Evolutionary conservation across 176 grass and related monocot species (phyloP), one percentile per base, ranked within the genome.

Genomic region (Aegilops longissima): DNA sequence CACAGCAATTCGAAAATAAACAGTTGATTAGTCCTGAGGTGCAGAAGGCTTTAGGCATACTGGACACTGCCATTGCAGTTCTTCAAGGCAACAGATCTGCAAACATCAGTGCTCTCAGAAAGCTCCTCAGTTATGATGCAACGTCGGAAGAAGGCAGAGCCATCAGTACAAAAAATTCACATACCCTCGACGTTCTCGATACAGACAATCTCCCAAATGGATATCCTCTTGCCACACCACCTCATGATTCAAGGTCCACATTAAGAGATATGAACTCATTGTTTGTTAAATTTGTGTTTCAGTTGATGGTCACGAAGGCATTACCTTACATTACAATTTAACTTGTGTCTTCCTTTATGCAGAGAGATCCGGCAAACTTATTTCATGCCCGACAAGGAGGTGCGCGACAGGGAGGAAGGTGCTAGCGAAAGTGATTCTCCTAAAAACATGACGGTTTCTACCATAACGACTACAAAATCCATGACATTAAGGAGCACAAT

Each of bases 1-100:
- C 31, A 24, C 76, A 76, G 20, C 81, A 24, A 1, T 47, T 80
- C 8, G 12, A 76, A 81, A 73, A 73, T 62, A 90, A 52, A 70
- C 47, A 27, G 62, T 84, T 23, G 79, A 36, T 98, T 27, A 94
- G 88, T 79, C 84, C 92, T 72, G 93, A 98, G 81, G 96, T 98
- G 73, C 73, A 95, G 83, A 81, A 70, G 80, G 92, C 91, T 86
- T 56, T 98, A 61, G 85, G 82, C 25, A 92, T 98, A 87, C 74
- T 98, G 84, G 92, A 95, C 62, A 84, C 62, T 21, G 90, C 92
- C 17, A 98, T 94, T 81, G 23, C 63, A 84, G 80, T 91, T 73
- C 33, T 95, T 47, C 88, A 80, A 85, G 86, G 82, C 39, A 65
- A 82, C 5, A 81, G n/a, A 29, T 20, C 71, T 44, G 76, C 47